Conservation (phyloP, 1,284 basidiomycete genomes). For the Ceratobasidium sp. region DNA sequence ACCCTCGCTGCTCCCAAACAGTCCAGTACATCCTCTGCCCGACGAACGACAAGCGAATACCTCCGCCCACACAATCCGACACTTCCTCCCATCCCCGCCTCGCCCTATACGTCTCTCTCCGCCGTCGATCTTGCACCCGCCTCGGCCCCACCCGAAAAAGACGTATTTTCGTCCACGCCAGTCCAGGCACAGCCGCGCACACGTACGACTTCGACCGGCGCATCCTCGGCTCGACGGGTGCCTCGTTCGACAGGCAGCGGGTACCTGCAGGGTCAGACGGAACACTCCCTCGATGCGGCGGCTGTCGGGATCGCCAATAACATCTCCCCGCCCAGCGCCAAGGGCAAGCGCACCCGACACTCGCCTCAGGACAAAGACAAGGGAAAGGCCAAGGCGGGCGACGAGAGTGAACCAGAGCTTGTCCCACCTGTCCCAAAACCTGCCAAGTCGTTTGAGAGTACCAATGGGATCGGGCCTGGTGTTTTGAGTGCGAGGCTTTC, state of each 20-base stretch:
- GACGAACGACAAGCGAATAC: conserved; percentile 34
- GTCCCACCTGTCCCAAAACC: neutral
- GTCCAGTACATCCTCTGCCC: conserved; percentile 4
- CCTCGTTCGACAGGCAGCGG: neutral
- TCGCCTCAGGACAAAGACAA: neutral
- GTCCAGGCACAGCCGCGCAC: conserved; percentile 16
- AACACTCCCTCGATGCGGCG: conserved; percentile 32
- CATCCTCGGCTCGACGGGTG: conserved; percentile 10
- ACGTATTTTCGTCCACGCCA: neutral
- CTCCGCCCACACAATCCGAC: conserved; percentile 28
- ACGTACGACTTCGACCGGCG: conserved; percentile 31
- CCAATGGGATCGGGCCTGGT: neutral
- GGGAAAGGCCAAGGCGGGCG: conserved; percentile 2
- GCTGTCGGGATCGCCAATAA: conserved; percentile 1
- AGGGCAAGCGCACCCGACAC: neutral
- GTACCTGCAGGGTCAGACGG: conserved; percentile 31
- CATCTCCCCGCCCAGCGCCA: neutral
- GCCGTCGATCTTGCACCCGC: conserved; percentile 30
- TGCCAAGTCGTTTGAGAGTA: neutral
- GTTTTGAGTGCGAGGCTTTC: neutral
- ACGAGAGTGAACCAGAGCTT: neutral
- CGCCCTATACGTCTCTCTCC: conserved; percentile 37
- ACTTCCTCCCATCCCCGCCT: conserved; percentile 36
- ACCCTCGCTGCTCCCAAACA: conserved; percentile 35
- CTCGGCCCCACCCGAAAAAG: conserved; percentile 5